phyloP scores from a whole-genome alignment of 352 stramenopile genomes.

The Blastocystis sp. region DNA sequence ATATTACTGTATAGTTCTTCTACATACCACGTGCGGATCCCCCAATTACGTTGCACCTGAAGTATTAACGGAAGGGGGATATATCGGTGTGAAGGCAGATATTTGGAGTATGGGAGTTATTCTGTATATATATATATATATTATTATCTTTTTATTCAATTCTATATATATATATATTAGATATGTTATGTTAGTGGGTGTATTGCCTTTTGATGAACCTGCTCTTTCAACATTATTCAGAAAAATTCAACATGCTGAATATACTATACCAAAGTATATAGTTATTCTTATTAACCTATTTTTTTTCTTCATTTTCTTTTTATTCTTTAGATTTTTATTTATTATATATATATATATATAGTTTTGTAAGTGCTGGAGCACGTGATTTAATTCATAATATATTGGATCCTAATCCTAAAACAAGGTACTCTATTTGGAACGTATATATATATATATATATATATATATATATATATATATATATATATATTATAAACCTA shows the following conservation, averaged over 20 bases:
- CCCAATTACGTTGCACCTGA: conserved; percentile 84
- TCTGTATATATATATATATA: conserved; percentile 70
- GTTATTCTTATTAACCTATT: no score
- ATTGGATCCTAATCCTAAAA: no score
- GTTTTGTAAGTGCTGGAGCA: no score
- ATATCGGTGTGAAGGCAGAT: conserved; percentile 68
- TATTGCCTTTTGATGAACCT: conserved; percentile 74
- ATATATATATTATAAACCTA: no score
- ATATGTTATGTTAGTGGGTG: conserved; percentile 61
- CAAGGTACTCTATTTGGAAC: no score
- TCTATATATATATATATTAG: background rate
- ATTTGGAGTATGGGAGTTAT: conserved; percentile 97
- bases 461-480: background rate
- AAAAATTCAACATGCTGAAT: conserved; percentile 83
- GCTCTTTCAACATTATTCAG: conserved; percentile 79
- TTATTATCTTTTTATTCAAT: background rate
- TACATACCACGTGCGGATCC: conserved; percentile 81
- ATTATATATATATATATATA: no score
- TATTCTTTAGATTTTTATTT: conserved; percentile 9
- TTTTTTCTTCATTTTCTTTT: no score
- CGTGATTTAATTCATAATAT: no score
- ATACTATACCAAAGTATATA: conserved; percentile 61
- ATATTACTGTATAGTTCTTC: conserved; percentile 58
- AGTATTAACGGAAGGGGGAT: conserved; percentile 74
- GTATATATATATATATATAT: no score